Evolutionary conservation across 768 basidiomycete species (phyloP).

Genomic region (Russula earlei): DNA sequence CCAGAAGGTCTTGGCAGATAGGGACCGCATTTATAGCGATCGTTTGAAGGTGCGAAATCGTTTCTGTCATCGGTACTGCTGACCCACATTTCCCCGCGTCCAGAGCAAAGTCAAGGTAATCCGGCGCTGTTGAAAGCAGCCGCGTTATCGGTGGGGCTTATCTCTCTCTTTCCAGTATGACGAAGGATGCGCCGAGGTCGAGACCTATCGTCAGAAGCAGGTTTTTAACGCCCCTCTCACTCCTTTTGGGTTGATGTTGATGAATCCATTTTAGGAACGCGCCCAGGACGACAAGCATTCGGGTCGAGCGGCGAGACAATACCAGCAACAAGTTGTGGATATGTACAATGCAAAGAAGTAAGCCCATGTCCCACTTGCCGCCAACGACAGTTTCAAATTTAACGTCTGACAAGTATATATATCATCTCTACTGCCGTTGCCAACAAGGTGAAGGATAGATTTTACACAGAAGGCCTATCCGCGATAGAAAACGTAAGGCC

Average conservation of each 20-base stretch:
- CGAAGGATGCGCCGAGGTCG: slow-evolving; percentile 65
- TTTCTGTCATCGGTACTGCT: neutral
- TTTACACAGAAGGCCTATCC: slow-evolving; percentile 63
- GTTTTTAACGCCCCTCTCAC: slow-evolving; percentile 28
- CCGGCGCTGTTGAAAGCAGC: neutral
- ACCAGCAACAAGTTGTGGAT: slow-evolving; percentile 64
- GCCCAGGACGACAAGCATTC: slow-evolving; percentile 67
- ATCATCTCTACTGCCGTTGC: slow-evolving; percentile 61
- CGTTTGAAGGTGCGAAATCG: slow-evolving; percentile 51
- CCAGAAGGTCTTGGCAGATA: slow-evolving; percentile 58
- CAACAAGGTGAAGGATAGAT: slow-evolving; percentile 60
- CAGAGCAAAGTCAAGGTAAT: slow-evolving; percentile 59
- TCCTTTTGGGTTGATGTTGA: slow-evolving; percentile 3
- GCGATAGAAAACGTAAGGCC: slow-evolving; percentile 60
- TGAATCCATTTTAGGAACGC: slow-evolving; percentile 40
- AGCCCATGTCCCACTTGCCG: neutral
- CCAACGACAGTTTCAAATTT: neutral
- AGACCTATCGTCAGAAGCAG: slow-evolving; percentile 72
- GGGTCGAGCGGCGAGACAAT: slow-evolving; percentile 61
- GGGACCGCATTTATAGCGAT: slow-evolving; percentile 58
- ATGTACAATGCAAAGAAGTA: slow-evolving; percentile 83
- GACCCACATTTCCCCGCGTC: slow-evolving; percentile 3
- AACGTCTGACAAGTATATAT: slow-evolving; percentile 46
- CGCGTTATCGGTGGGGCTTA: slow-evolving; percentile 1
- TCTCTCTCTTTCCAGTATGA: slow-evolving; percentile 59